These are phyloP conservation scores for Rhynchospora breviuscula DNA, from an alignment of 176 grass and related monocot genomes.

Conservation along the genomic window DNA sequence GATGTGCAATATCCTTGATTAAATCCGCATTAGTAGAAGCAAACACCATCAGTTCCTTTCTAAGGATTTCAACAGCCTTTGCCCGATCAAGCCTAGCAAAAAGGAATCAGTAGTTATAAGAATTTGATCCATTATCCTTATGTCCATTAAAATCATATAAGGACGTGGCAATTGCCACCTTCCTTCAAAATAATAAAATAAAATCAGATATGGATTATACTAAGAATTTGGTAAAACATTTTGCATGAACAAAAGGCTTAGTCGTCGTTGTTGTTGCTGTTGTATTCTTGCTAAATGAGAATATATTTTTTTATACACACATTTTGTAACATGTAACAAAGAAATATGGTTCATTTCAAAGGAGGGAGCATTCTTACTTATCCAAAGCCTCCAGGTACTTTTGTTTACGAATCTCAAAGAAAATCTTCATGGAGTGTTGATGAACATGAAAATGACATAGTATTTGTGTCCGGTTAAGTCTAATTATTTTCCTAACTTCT, in stretches of 20 bases:
- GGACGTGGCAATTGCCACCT: too few relatives aligned
- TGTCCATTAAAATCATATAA: too few relatives aligned
- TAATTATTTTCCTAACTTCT: too few relatives aligned
- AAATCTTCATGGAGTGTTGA: conserved; percentile 93
- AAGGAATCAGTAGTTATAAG: not conserved
- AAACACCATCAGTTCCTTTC: conserved; percentile 91
- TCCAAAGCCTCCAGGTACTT: conserved; percentile 86
- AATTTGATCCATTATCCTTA: not conserved
- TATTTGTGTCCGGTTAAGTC: too few relatives aligned
- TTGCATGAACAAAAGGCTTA: not conserved
- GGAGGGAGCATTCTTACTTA: conserved; percentile 42
- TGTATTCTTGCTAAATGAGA: not conserved
- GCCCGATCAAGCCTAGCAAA: conserved; percentile 63
- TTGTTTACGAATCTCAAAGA: conserved; percentile 88
- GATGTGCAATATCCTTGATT: conserved; percentile 83
- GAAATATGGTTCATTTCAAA: conserved; percentile 2
- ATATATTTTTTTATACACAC: not conserved
- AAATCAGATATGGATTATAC: not conserved
- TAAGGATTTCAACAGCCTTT: conserved; percentile 85
- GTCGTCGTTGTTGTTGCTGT: too few relatives aligned
- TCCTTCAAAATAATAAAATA: too few relatives aligned
- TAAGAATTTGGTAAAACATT: not conserved
- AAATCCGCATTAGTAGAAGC: conserved; percentile 67
- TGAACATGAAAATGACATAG: too few relatives aligned
- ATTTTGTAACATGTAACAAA: not conserved